A percentile compares a stretch with the other conserved stretches of the same genome.
phyloP scores from a whole-genome alignment of 2,329 filamentous ascomycete species.

The Aspergillus tamarii region DNA sequence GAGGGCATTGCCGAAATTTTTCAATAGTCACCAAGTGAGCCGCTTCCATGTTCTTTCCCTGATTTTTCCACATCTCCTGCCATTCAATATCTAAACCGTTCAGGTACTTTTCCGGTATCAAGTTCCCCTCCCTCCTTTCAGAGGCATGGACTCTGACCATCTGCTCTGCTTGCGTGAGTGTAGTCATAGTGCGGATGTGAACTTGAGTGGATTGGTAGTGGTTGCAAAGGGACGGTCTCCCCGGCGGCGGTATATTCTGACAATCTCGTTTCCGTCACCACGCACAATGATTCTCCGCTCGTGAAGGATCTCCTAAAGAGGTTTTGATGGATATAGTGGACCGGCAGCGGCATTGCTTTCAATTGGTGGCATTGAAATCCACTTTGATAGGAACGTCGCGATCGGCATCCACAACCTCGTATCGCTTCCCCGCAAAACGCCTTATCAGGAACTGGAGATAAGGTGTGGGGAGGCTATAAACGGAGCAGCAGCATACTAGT shows the following conservation, averaged over 20 bases:
- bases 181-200: constrained; percentile 1
- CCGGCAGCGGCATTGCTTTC: constrained; percentile 5
- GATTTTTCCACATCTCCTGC: constrained; percentile 30
- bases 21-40: constrained; percentile 34
- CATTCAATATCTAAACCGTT: constrained; percentile 32
- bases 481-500: neutral
- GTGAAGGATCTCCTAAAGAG: neutral
- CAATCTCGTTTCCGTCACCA: neutral
- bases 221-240: too few relatives aligned
- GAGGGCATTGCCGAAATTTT: constrained; percentile 28
- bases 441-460: neutral
- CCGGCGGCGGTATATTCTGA: neutral
- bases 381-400: neutral
- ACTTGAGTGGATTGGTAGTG: neutral
- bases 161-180: constrained; percentile 1
- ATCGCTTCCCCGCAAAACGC: constrained; percentile 1
- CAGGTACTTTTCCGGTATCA: constrained; percentile 20
- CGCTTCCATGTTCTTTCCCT: constrained; percentile 30
- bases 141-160: neutral
- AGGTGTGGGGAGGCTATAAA: neutral
- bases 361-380: constrained; percentile 19
- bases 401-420: constrained; percentile 1
- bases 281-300: too few relatives aligned
- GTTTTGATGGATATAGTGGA: neutral
- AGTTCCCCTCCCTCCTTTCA: neutral